phyloP scores from a whole-genome alignment of 2,329 filamentous ascomycete species.

The Pseudocercospora vitis region DNA sequence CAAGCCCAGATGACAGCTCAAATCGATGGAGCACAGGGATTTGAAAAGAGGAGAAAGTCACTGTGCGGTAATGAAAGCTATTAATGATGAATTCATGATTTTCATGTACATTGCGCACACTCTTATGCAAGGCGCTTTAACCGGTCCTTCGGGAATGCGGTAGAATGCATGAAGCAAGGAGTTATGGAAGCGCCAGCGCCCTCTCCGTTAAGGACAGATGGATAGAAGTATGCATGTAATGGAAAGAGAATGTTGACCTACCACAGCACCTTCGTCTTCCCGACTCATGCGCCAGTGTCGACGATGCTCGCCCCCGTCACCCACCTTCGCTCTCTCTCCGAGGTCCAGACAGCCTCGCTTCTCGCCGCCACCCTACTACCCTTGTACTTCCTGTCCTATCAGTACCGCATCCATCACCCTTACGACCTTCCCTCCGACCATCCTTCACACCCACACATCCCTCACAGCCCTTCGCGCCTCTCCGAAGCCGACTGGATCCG shows the following conservation, averaged over 20 bases:
- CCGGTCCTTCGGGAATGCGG: not conserved
- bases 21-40: constrained; percentile 15
- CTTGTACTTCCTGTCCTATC: constrained; percentile 29
- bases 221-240: not conserved
- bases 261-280: not conserved
- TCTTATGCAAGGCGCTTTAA: constrained; percentile 3
- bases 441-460: not conserved
- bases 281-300: not conserved
- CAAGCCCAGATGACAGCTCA: not conserved
- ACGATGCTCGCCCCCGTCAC: not conserved
- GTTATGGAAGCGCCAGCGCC: not conserved
- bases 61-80: no score
- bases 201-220: not conserved
- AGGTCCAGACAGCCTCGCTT: no score
- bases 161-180: not conserved
- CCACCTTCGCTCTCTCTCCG: not conserved
- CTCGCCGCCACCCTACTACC: constrained; percentile 26
- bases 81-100: constrained; percentile 4
- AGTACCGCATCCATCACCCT: constrained; percentile 22
- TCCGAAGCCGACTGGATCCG: constrained; percentile 25
- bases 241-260: not conserved
- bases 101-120: constrained; percentile 2
- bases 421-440: constrained; percentile 11
- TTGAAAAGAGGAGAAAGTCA: no score
- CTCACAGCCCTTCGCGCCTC: not conserved